Conservation (phyloP, 2,329 filamentous ascomycete genomes). For the Corinectria fuckeliana region DNA sequence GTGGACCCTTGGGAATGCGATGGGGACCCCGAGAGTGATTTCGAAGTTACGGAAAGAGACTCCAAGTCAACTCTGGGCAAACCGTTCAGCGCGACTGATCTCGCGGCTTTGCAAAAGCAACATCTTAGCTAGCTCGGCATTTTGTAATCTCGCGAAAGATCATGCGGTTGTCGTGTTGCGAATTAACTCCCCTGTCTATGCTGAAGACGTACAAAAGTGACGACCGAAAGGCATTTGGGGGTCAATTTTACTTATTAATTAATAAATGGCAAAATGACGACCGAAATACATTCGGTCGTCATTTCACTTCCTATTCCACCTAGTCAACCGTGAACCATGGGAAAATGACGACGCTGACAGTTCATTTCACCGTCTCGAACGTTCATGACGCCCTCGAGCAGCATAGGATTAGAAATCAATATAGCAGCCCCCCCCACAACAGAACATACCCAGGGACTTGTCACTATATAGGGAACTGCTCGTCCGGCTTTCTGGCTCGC, state of each 20-base stretch:
- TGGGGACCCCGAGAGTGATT: background rate
- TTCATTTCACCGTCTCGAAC: background rate
- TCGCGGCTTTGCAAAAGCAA: no score
- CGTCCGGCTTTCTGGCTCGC: background rate
- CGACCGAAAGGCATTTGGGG: background rate
- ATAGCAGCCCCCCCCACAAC: background rate
- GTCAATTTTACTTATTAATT: background rate
- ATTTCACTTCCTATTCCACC: background rate
- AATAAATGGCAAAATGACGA: background rate
- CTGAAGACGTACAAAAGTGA: background rate
- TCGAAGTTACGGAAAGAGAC: background rate
- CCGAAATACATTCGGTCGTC: background rate
- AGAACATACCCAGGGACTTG: no score
- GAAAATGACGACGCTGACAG: slow-evolving; percentile 20
- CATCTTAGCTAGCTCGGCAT: background rate
- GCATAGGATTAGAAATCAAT: slow-evolving; percentile 16
- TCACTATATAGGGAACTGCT: background rate
- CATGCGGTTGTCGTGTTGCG: slow-evolving; percentile 4
- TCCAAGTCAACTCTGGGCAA: background rate
- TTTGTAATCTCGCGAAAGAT: background rate
- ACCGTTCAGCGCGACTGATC: background rate
- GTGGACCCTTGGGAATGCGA: background rate
- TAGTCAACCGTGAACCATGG: background rate
- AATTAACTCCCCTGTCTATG: background rate
- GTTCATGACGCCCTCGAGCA: slow-evolving; percentile 6